Evolutionary conservation across 208 protist species (phyloP).

Genomic region (Acanthamoeba culbertsoni): DNA sequence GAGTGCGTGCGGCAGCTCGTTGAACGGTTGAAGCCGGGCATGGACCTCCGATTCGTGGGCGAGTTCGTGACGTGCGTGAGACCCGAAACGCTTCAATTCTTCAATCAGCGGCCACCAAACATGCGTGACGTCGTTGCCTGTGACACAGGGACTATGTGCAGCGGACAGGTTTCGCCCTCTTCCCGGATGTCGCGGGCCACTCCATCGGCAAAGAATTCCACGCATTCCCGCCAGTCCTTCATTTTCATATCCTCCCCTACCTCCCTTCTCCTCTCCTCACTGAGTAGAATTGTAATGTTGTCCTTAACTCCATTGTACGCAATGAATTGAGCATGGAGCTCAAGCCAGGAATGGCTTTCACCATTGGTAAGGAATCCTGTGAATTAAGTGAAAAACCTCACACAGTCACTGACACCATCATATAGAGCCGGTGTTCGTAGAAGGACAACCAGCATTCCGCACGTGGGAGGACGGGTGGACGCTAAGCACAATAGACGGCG

Average conservation of each 20-base stretch:
- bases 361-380: not conserved
- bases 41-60: conserved; percentile 80
- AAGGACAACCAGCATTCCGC: conserved; percentile 81
- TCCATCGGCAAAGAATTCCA: conserved; percentile 1
- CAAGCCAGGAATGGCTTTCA: conserved; percentile 34
- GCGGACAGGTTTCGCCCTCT: not conserved
- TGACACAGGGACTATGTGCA: not conserved
- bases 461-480: conserved; percentile 96
- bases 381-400: no score
- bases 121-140: not conserved
- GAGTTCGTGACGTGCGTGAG: conserved; percentile 68
- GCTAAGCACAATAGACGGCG: conserved; percentile 91
- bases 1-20: not conserved
- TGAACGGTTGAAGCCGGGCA: conserved; percentile 68
- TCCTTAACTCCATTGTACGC: not conserved
- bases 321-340: not conserved
- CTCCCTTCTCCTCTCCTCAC: not conserved
- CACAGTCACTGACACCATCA: conserved; percentile 65
- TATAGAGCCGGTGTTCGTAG: conserved; percentile 98
- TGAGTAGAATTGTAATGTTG: not conserved
- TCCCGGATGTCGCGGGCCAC: not conserved
- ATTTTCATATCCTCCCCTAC: conserved; percentile 17
- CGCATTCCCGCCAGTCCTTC: not conserved
- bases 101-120: not conserved
- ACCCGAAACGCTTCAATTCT: not conserved